phyloP scores from a whole-genome alignment of 306 rosid genomes.

The Malus orientalis region DNA sequence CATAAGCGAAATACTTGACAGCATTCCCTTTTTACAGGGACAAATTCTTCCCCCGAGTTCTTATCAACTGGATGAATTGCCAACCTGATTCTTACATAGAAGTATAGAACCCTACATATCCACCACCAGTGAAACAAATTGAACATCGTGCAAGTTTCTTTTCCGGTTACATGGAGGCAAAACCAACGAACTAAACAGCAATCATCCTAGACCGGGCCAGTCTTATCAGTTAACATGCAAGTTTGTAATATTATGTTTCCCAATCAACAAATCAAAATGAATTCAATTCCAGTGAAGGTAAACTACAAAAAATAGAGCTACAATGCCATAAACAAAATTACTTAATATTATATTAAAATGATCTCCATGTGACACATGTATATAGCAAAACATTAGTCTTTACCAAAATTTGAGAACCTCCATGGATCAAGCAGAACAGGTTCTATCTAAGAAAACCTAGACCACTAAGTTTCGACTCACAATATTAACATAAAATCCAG shows the following conservation, averaged over 20 bases:
- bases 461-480: neutral
- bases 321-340: neutral
- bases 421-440: neutral
- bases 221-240: neutral
- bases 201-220: neutral
- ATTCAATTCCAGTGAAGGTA: neutral
- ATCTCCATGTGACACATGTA: neutral
- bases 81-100: neutral
- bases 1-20: neutral
- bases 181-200: neutral
- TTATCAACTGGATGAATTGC: neutral
- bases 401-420: neutral
- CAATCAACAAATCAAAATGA: neutral
- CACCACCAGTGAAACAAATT: neutral
- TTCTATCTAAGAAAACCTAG: neutral
- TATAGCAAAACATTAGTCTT: neutral
- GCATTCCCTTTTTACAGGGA: neutral
- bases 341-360: neutral
- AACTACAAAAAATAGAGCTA: neutral
- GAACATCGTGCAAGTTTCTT: neutral
- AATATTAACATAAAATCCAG: constrained; percentile 1
- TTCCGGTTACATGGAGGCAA: too few species aligned
- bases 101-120: neutral
- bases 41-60: neutral
- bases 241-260: neutral